Evolutionary conservation across 345 rosid genomes (phyloP), one percentile per base, ranked within the genome.

Genomic region (Pelargonium nanum): DNA sequence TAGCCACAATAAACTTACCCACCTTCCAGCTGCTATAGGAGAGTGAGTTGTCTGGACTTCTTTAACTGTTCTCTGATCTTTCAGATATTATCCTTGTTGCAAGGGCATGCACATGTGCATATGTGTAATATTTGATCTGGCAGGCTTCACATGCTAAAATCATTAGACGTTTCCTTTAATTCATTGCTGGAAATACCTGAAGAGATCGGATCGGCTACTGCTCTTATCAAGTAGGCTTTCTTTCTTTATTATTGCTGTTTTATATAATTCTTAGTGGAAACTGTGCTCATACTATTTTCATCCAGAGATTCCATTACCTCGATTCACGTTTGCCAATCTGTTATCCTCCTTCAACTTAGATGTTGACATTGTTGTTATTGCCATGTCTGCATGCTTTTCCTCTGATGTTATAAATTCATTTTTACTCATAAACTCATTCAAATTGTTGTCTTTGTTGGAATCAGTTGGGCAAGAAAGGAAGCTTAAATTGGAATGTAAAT

Each of bases 131-230:
- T 3, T 30, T 30, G 40, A 22, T 59, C 70, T 64, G 55, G 40
- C 78, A 92, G 98, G 85, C 98, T 92, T 72, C 70, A 82, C 2
- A 67, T 78, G 73, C 81, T 92, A 62, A 92, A 92, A 72, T 87
- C 85, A 15, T 75, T 92, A 71, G 96, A 92, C 62, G 88, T 85
- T 60, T 89, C 96, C 9, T 82, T 74, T 19, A 92, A 92, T 74
- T 71, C 72, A 19, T 77, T 92, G 53, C 57, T 65, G 19, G 72
- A 71, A 65, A 28, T 89, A 24, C 96, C 98, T n/a, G 95, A 85
- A 7, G 85, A 80, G 69, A 87, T 92, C 68, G 93, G 96, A 71
- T 84, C 79, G 0, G 91, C 88, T 50, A 61, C 83, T 72, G 75
- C 93, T 72, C 90, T 92, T 55, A 88, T 92, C 77, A 92, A 87